Evolutionary conservation across 2,329 filamentous ascomycete genomes (phyloP).

Genomic region (Arthroderma sp.): DNA sequence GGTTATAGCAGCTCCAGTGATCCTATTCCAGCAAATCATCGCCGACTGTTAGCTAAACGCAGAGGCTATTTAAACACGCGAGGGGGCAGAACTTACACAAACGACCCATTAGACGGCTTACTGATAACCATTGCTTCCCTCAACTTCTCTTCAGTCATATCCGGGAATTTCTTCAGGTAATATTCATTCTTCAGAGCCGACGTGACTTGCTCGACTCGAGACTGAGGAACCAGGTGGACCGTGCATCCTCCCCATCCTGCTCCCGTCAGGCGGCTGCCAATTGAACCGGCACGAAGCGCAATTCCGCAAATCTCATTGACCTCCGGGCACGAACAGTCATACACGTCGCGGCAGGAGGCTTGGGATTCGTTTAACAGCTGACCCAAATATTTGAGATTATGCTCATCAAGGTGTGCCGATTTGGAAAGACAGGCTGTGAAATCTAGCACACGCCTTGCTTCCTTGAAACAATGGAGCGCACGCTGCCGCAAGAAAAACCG

Average conservation of each 20-base stretch:
- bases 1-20: constrained; percentile 26
- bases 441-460: constrained; percentile 71
- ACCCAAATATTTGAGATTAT: constrained; percentile 62
- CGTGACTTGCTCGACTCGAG: constrained; percentile 67
- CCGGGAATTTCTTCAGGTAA: constrained; percentile 58
- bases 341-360: constrained; percentile 69
- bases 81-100: constrained; percentile 22
- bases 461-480: constrained; percentile 78
- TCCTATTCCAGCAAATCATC: constrained; percentile 12
- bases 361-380: constrained; percentile 82
- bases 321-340: constrained; percentile 85
- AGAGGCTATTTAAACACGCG: neutral
- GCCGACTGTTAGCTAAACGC: neutral
- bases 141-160: constrained; percentile 58
- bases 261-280: constrained; percentile 76
- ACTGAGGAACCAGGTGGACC: constrained; percentile 77
- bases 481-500: constrained; percentile 78
- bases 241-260: constrained; percentile 96
- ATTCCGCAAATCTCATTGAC: constrained; percentile 80
- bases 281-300: constrained; percentile 62
- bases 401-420: constrained; percentile 43
- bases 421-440: constrained; percentile 64
- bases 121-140: constrained; percentile 75
- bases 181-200: constrained; percentile 69
- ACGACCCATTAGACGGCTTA: constrained; percentile 47